These are phyloP conservation scores for Aspergillus diversus DNA, from an alignment of 495 filamentous ascomycete genomes.

Conservation along the genomic window DNA sequence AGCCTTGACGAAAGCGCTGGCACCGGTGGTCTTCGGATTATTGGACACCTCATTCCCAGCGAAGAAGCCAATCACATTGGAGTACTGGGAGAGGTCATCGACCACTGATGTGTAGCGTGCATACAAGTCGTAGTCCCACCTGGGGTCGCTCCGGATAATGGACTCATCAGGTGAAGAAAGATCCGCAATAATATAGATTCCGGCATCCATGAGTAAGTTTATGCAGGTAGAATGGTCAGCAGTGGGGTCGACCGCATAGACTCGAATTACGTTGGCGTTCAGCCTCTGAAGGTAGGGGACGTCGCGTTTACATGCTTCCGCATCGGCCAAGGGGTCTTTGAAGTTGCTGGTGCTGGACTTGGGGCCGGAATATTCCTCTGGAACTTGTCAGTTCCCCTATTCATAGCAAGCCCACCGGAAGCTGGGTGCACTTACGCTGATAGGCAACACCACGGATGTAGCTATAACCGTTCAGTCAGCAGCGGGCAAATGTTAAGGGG, in stretches of 20 bases:
- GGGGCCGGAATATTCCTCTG: constrained; percentile 52
- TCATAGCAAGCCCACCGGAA: neutral
- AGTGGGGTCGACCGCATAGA: constrained; percentile 85
- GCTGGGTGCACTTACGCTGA: constrained; percentile 53
- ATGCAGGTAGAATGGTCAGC: constrained; percentile 79
- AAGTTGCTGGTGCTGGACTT: constrained; percentile 42
- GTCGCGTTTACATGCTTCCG: constrained; percentile 70
- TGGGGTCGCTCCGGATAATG: constrained; percentile 76
- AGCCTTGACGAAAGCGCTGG: constrained; percentile 91
- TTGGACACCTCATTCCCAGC: constrained; percentile 95
- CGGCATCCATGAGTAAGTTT: constrained; percentile 74
- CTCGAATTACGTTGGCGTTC: constrained; percentile 84
- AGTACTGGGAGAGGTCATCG: constrained; percentile 74
- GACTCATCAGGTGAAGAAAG: constrained; percentile 79
- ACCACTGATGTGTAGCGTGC: constrained; percentile 78
- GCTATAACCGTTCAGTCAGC: constrained; percentile 33
- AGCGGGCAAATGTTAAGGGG: neutral
- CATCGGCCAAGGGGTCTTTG: constrained; percentile 72
- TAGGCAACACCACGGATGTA: constrained; percentile 89
- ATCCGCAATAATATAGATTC: constrained; percentile 92
- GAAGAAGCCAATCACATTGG: constrained; percentile 91
- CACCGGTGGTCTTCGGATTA: constrained; percentile 73
- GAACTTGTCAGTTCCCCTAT: constrained; percentile 16
- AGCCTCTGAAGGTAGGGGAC: constrained; percentile 74
- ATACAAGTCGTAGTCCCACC: constrained; percentile 76